A percentile compares a stretch with the other conserved stretches of the same genome.
Evolutionary conservation across 192 early-diverging fungal species (phyloP).

Genomic region (Helicostylum pulchrum): DNA sequence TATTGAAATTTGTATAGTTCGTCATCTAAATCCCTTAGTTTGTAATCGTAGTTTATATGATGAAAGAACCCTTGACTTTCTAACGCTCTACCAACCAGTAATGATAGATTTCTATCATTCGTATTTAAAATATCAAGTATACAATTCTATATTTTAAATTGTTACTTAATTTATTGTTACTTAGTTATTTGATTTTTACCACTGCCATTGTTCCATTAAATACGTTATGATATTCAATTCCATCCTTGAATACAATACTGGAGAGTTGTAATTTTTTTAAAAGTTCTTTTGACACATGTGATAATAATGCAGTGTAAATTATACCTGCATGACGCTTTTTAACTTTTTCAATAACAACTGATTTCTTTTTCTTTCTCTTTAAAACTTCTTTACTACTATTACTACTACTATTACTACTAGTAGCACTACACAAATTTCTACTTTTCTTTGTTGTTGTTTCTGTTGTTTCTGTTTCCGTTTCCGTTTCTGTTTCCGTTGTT

Average conservation of each 20-base stretch:
- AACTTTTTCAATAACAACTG: background rate
- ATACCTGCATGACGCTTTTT: background rate
- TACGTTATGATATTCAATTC: conserved; percentile 74
- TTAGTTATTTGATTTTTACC: conserved; percentile 53
- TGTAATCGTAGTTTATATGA: conserved; percentile 82
- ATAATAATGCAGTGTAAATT: conserved; percentile 70
- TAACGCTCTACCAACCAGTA: conserved; percentile 83
- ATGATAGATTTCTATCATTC: conserved; percentile 79
- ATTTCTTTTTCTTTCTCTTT: background rate
- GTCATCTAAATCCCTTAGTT: conserved; percentile 74
- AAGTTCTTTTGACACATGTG: conserved; percentile 64
- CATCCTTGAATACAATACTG: conserved; percentile 62
- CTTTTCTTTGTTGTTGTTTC: no score
- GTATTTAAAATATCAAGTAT: conserved; percentile 72
- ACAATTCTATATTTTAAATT: conserved; percentile 32
- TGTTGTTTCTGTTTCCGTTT: no score
- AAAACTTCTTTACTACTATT: background rate
- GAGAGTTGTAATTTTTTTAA: conserved; percentile 49
- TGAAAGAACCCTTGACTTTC: conserved; percentile 88
- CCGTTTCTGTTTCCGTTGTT: background rate
- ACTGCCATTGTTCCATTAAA: conserved; percentile 61
- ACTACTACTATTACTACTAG: background rate
- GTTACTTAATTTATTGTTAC: background rate
- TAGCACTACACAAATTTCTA: background rate
- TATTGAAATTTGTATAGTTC: conserved; percentile 79